These are phyloP conservation scores for Dothistroma septosporum DNA, from an alignment of 2,329 filamentous ascomycete genomes.

Conservation along the genomic window DNA sequence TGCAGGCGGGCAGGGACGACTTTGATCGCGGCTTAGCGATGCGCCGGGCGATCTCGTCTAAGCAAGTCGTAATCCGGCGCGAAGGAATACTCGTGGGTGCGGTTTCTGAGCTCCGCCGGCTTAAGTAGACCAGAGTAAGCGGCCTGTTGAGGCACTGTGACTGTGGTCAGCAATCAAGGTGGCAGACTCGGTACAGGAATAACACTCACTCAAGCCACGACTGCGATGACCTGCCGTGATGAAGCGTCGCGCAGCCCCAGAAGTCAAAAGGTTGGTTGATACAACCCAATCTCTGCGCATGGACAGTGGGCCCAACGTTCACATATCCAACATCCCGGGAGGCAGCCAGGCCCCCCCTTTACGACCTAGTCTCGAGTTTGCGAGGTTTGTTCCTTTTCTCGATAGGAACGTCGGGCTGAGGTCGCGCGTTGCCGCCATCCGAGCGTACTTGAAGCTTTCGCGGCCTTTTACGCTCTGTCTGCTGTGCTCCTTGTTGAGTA, in stretches of 20 bases:
- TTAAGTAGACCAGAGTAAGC: neutral
- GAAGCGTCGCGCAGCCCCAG: no score
- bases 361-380: slow-evolving; percentile 14
- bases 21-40: neutral
- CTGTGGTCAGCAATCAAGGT: neutral
- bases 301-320: neutral
- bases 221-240: no score
- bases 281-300: no score
- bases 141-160: neutral
- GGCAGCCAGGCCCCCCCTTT: neutral
- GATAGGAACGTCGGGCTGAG: neutral
- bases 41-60: neutral
- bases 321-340: neutral
- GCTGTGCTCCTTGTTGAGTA: neutral
- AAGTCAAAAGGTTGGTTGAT: no score
- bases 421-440: neutral
- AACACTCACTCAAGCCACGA: no score
- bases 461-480: slow-evolving; percentile 15
- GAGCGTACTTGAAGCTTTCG: slow-evolving; percentile 19
- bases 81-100: neutral
- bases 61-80: neutral
- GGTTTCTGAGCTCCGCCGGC: neutral
- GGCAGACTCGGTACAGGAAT: neutral
- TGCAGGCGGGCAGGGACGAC: neutral
- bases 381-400: slow-evolving; percentile 11